Evolutionary conservation across 2,329 filamentous ascomycete species (phyloP), one percentile per base, ranked within the genome.

Genomic region (Colletotrichum tropicale): DNA sequence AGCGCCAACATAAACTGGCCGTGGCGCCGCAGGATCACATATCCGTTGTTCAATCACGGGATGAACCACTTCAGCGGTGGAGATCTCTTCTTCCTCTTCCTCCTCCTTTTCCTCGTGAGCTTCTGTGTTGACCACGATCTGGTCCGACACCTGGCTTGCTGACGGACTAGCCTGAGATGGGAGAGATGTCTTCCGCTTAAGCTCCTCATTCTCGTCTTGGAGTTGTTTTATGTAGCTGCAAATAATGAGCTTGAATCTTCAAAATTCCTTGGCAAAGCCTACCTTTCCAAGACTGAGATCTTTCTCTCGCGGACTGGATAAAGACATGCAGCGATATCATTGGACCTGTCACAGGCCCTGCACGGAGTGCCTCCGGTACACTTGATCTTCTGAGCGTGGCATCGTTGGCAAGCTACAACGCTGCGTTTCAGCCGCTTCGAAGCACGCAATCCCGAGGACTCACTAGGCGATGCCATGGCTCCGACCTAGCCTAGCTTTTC

Each of bases 301-400:
- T 86, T 86, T 24, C 86, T 83, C 75, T 87, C 86, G 21, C 84
- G 84, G 48, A 82, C 76, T 6, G 84, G 82, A 76, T 86, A 88
- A 5, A 80, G 77, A 71, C 86, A 88, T 68, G 84, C 82, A 55
- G 81, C 81, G 0, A 82, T 81, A 70, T 82, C 82, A 6, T 84
- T 84, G 1, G 85, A 83, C 8, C 81, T 77, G 52, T 80, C 79
- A 70, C 86, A 88, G 52, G 86, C 84, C 38, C 78, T 80, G 70
- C 86, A 88, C 2, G 86, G 86, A n/a, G 82, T 81, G 6, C 84
- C 83, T 2, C 86, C 86, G 0, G 86, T 87, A 66, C 86, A 88
- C 75, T 86, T 87, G 21, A 87, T 86, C 74, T 88, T 88, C 43
- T 87, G 86, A 0, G 81, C 77, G 79, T 88, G 86, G 66, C 86